Base-by-base conservation (phyloP, 371 early-diverging fungal genomes). In the Apophysomyces sp. region DNA sequence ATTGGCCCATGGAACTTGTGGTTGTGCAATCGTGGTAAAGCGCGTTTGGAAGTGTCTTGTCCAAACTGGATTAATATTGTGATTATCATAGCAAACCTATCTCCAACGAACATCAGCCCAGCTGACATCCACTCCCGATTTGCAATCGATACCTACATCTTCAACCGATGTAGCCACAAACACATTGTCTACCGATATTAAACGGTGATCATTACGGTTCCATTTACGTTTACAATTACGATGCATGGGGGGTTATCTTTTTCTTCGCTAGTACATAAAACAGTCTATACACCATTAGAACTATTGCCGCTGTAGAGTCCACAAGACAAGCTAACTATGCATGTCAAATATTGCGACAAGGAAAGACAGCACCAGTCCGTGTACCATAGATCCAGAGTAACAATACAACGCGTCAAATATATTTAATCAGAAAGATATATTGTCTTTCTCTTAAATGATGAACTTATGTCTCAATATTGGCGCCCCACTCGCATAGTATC, bases 401-500 rank as follows among this genome's bases (percentile, higher is more conserved):
- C 37, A 37, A 37, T n/a, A n/a, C n/a, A n/a, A n/a, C n/a, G n/a
- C n/a, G n/a, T n/a, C n/a, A n/a, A n/a, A n/a, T n/a, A n/a, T n/a
- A n/a, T n/a, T n/a, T n/a, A n/a, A n/a, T n/a, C n/a, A n/a, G n/a
- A n/a, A n/a, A n/a, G n/a, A n/a, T n/a, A n/a, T n/a, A n/a, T n/a
- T n/a, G n/a, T n/a, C n/a, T n/a, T n/a, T n/a, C n/a, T n/a, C n/a
- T n/a, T n/a, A n/a, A n/a, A n/a, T n/a, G n/a, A n/a, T n/a, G n/a
- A n/a, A n/a, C n/a, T n/a, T n/a, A n/a, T n/a, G n/a, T n/a, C n/a
- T n/a, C n/a, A n/a, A n/a, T n/a, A n/a, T n/a, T n/a, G n/a, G n/a
- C n/a, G n/a, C 15, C 85, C 83, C 28, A 78, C 57, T 44, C 83
- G 55, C 27, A 77, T 68, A 66, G 81, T 79, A 28, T 76, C 68